Evolutionary conservation across 108 stramenopile species (phyloP), one percentile per base, ranked within the genome.

Genomic region (Cyclotella sp.): DNA sequence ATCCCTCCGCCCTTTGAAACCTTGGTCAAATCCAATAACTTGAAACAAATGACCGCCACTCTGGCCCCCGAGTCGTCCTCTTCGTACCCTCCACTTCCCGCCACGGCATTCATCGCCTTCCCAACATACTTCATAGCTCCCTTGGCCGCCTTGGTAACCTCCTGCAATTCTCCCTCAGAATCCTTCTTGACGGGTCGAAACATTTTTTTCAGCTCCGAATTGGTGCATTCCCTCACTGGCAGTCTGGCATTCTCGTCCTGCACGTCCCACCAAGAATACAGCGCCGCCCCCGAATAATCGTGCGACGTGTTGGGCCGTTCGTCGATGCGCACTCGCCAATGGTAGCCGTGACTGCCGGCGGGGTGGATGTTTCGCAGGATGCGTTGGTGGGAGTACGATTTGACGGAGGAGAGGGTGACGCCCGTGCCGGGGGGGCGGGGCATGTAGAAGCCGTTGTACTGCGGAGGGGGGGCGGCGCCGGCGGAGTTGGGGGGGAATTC

Each of bases 201-300:
- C 70, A 95, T 79, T 63, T 81, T 79, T 45, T 81, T 78, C 61
- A 95, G 68, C 15, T 92, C 89, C 42, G 77, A 73, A 34, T 75
- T 60, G 11, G 90, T 64, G 9, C 85, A 79, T 67, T 92, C 88
- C 61, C 91, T 92, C 30, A 93, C 79, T 26, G 95, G 95, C 40
- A 95, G 76, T 46, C 86, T 79, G 26, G 92, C 92, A 79, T 87
- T 93, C 63, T 91, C 92, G 60, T 95, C 95, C 63, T 95, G 95
- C 42, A 95, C 85, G 68, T 95, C 95, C 95, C 95, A 95, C 95
- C 95, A 95, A 19, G 85, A 87, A 72, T 78, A 93, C 29, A 66
- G 30, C 28, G 52, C 22, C 63, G 52, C 42, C 8, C 26, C 47
- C 3, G 68, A 65, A 34, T 65, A 65, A 34, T 65, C 70, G 40